Conservation (phyloP, 2,329 filamentous ascomycete species). For the Pyrenochaeta sp. region DNA sequence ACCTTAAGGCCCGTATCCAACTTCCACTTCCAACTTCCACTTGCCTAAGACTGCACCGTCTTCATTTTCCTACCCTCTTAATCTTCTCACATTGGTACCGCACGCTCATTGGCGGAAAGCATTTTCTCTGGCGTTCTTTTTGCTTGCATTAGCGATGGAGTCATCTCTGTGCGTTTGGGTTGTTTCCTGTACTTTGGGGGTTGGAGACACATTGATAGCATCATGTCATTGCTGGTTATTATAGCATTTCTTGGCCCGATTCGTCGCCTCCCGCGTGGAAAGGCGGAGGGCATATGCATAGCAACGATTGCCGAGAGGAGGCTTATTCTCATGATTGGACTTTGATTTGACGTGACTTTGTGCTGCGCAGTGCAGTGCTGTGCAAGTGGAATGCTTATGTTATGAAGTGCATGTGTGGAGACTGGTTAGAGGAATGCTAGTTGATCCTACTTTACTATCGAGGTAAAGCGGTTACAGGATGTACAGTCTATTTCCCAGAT, state of each 20-base stretch:
- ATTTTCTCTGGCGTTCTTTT: not conserved
- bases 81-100: not conserved
- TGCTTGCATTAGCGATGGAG: slow-evolving; percentile 18
- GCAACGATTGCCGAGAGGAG: slow-evolving; percentile 3
- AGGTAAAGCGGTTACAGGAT: slow-evolving; percentile 4
- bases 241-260: too few relatives aligned
- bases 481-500: slow-evolving; percentile 11
- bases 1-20: slow-evolving; percentile 9
- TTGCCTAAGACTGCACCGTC: not conserved
- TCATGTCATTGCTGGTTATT: too few relatives aligned
- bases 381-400: too few relatives aligned
- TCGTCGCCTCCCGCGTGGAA: not conserved
- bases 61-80: not conserved
- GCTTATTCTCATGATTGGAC: slow-evolving; percentile 1
- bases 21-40: not conserved
- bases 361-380: not conserved
- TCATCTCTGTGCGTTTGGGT: not conserved
- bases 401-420: not conserved
- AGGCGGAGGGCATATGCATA: not conserved
- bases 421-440: not conserved
- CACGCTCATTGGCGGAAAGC: not conserved
- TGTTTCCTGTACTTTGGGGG: too few relatives aligned
- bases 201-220: too few relatives aligned
- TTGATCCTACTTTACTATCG: slow-evolving; percentile 2
- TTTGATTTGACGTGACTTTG: not conserved